Conservation (phyloP, 139 green algal species). For the Tetraselmis chui region DNA sequence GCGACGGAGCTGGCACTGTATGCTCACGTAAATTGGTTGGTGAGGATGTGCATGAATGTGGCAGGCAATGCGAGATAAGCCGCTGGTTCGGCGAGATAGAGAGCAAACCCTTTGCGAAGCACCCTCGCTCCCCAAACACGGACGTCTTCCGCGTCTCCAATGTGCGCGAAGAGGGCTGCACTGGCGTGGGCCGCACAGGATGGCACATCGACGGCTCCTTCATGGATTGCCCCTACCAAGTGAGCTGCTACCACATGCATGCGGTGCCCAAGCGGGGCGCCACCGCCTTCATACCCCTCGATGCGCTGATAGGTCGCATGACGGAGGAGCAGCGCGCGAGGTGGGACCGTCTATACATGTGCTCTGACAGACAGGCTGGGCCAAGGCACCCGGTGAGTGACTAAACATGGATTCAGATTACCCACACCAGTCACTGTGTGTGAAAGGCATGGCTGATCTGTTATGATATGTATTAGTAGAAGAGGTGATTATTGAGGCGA, state of each 20-base stretch:
- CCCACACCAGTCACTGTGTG: too few relatives aligned
- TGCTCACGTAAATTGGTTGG: not conserved
- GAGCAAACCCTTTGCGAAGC: conserved; percentile 40
- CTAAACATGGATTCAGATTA: too few relatives aligned
- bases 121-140: conserved; percentile 31
- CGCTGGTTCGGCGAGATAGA: conserved; percentile 40
- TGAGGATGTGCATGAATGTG: not conserved
- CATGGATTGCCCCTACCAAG: conserved; percentile 30
- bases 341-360: conserved; percentile 42
- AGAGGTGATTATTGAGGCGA: too few relatives aligned
- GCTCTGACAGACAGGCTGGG: conserved; percentile 23
- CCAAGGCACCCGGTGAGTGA: conserved; percentile 29
- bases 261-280: conserved; percentile 13
- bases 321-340: conserved; percentile 12
- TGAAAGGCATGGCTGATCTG: too few relatives aligned
- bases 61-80: conserved; percentile 36
- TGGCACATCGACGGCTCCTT: conserved; percentile 50
- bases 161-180: conserved; percentile 31
- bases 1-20: not conserved
- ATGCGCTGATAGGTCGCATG: conserved; percentile 21
- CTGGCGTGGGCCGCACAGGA: conserved; percentile 39
- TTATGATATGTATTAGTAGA: too few relatives aligned
- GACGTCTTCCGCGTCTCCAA: conserved; percentile 50
- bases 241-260: conserved; percentile 38
- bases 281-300: conserved; percentile 35